phyloP scores from a whole-genome alignment of 2,329 filamentous ascomycete genomes.

The Fusarium sp. region DNA sequence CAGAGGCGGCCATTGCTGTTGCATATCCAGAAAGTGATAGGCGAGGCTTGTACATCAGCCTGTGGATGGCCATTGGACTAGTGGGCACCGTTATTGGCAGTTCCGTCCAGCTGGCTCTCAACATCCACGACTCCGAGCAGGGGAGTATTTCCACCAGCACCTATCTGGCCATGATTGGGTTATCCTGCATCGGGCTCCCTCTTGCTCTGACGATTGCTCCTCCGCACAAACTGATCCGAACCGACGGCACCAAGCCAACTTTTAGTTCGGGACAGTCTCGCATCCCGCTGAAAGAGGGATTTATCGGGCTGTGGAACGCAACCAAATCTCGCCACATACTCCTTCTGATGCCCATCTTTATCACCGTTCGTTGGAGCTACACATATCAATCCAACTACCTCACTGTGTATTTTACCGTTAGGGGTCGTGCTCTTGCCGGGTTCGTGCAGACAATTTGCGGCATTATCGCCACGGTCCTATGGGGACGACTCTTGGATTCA shows the following conservation, averaged over 20 bases:
- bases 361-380: conserved; percentile 3
- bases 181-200: neutral
- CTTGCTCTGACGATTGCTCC: neutral
- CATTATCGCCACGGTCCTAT: neutral
- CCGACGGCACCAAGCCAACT: conserved; percentile 2
- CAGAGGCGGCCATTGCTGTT: conserved; percentile 58
- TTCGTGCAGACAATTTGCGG: conserved; percentile 4
- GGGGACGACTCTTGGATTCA: neutral
- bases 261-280: neutral
- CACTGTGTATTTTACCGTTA: neutral
- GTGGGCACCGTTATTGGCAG: neutral
- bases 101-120: conserved; percentile 1
- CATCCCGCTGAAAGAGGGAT: neutral
- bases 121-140: neutral
- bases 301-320: neutral
- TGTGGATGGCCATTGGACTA: conserved; percentile 5
- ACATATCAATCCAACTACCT: conserved; percentile 3
- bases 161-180: conserved; percentile 1
- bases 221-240: neutral
- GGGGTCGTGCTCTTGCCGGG: conserved; percentile 1
- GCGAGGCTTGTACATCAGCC: conserved; percentile 1
- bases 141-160: neutral
- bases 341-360: conserved; percentile 4
- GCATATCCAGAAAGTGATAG: conserved; percentile 72
- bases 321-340: neutral